Evolutionary conservation across 805 yeast genomes (phyloP).

Genomic region (Millerozyma miso): DNA sequence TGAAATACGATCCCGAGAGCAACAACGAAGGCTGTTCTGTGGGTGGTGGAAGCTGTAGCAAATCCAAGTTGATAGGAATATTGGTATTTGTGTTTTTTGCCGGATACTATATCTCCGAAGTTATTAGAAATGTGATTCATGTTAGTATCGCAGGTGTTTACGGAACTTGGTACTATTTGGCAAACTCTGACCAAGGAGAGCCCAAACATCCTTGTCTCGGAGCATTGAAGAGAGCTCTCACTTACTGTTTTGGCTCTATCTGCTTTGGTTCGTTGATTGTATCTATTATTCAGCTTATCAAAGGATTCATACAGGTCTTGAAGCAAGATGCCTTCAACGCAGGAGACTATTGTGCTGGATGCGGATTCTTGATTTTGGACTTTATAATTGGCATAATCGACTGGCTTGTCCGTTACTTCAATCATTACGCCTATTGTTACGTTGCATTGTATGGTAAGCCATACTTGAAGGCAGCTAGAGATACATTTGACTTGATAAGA

Average conservation of each 20-base stretch:
- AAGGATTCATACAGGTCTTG: slow-evolving; percentile 49
- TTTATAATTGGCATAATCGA: slow-evolving; percentile 62
- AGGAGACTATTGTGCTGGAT: slow-evolving; percentile 50
- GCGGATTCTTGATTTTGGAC: slow-evolving; percentile 51
- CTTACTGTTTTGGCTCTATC: slow-evolving; percentile 86
- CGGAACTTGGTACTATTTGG: slow-evolving; percentile 89
- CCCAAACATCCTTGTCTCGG: slow-evolving; percentile 79
- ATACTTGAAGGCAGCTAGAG: slow-evolving; percentile 71
- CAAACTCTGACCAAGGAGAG: slow-evolving; percentile 69
- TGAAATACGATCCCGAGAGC: slow-evolving; percentile 62
- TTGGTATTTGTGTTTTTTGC: slow-evolving; percentile 74
- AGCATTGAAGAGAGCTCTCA: slow-evolving; percentile 72
- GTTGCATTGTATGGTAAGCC: slow-evolving; percentile 83
- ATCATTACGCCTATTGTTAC: slow-evolving; percentile 85
- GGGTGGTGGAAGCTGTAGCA: slow-evolving; percentile 52
- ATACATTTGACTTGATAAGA: slow-evolving; percentile 73
- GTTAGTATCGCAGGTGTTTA: slow-evolving; percentile 78
- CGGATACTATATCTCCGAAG: slow-evolving; percentile 81
- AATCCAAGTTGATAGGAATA: slow-evolving; percentile 61
- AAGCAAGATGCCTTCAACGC: slow-evolving; percentile 50
- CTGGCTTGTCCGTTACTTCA: slow-evolving; percentile 81
- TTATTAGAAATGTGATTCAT: slow-evolving; percentile 74
- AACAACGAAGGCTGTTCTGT: slow-evolving; percentile 49
- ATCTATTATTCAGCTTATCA: slow-evolving; percentile 63
- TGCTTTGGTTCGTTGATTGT: slow-evolving; percentile 80